A percentile compares a stretch with the other conserved stretches of the same genome.
Evolutionary conservation across 2,329 filamentous ascomycete species (phyloP).

Genomic region (Mycogone perniciosa): DNA sequence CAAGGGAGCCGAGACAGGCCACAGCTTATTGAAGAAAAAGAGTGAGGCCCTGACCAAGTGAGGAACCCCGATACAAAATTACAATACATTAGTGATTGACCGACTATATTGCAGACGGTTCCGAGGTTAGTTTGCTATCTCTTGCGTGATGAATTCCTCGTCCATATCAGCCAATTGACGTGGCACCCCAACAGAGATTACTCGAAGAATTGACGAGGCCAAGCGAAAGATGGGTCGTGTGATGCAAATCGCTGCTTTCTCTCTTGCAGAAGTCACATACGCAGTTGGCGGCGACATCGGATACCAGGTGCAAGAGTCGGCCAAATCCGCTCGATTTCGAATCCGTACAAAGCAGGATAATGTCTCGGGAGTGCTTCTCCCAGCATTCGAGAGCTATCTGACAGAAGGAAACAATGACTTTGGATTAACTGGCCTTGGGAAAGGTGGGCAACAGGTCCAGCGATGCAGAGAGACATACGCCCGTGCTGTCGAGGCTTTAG

Average conservation of each 20-base stretch:
- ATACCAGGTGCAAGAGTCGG: constrained; percentile 96
- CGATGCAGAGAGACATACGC: constrained; percentile 93
- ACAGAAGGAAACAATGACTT: constrained; percentile 93
- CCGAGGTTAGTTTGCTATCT: constrained; percentile 53
- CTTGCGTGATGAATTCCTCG: background rate
- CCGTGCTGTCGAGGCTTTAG: constrained; percentile 88
- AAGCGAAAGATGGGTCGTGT: constrained; percentile 99
- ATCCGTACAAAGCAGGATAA: constrained; percentile 96
- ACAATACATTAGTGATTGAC: constrained; percentile 5
- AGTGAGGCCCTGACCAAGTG: constrained; percentile 97
- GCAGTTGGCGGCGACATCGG: constrained; percentile 92
- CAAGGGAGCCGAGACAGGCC: constrained; percentile 85
- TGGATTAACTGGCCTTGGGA: constrained; percentile 88
- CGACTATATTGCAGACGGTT: constrained; percentile 58
- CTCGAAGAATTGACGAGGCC: constrained; percentile 92
- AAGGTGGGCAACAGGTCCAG: constrained; percentile 96
- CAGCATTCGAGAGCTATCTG: constrained; percentile 85
- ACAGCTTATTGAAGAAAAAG: constrained; percentile 94
- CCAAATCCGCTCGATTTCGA: constrained; percentile 85
- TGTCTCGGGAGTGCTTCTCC: constrained; percentile 91
- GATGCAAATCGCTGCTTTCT: constrained; percentile 98
- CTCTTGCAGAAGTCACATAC: constrained; percentile 93
- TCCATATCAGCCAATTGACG: background rate
- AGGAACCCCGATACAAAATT: constrained; percentile 20
- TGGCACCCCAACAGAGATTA: constrained; percentile 63